These are phyloP conservation scores for Acanthamoeba sp. DNA, from an alignment of 208 protist species.

Conservation along the genomic window DNA sequence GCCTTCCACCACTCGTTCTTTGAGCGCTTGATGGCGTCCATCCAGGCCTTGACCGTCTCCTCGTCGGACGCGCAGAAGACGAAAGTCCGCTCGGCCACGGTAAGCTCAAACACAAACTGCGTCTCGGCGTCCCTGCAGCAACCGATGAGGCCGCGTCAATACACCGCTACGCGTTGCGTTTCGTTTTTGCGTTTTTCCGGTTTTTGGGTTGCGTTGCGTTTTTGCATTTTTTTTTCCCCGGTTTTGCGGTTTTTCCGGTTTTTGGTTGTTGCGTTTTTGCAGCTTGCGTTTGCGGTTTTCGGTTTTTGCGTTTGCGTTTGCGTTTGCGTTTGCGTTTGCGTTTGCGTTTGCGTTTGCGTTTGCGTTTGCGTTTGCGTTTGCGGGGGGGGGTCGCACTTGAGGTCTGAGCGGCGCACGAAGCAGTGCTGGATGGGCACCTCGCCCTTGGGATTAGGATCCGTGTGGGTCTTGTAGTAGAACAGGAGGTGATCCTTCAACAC, in stretches of 20 bases:
- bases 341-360: no score
- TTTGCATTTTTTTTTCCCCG: no score
- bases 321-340: no score
- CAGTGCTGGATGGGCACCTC: slow-evolving; percentile 52
- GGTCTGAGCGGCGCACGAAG: slow-evolving; percentile 13
- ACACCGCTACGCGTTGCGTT: no score
- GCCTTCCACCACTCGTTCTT: slow-evolving; percentile 69
- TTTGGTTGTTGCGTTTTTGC: not conserved
- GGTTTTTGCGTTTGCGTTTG: no score
- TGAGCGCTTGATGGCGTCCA: slow-evolving; percentile 36
- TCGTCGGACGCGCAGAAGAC: slow-evolving; percentile 48
- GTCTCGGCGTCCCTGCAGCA: not conserved
- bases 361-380: no score
- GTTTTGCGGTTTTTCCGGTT: no score
- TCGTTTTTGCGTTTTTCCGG: no score
- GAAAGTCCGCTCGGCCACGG: slow-evolving; percentile 5
- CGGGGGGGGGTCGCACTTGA: no score
- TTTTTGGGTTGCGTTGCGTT: no score
- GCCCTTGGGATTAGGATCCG: slow-evolving; percentile 34
- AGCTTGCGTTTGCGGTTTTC: not conserved
- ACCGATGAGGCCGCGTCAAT: no score
- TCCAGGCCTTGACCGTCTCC: slow-evolving; percentile 37
- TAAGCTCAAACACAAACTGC: slow-evolving; percentile 8
- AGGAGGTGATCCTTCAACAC: slow-evolving; percentile 50
- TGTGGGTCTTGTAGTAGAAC: slow-evolving; percentile 51